phyloP scores from a whole-genome alignment of 1,284 basidiomycete species.

The Dichomitus squalens region DNA sequence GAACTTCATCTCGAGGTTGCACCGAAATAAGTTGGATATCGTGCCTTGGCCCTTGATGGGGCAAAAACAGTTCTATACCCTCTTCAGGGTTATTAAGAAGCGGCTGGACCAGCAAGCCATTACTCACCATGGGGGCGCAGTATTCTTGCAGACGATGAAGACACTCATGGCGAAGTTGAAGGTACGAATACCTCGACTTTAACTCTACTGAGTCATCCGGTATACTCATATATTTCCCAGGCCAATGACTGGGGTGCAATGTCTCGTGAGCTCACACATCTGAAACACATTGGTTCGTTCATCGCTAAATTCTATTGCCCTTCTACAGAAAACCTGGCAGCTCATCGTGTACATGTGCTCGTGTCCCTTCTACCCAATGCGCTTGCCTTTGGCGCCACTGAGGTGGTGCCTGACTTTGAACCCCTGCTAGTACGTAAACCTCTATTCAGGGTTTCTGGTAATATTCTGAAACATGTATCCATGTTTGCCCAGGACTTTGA shows the following conservation, averaged over 20 bases:
- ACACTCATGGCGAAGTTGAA: slow-evolving; percentile 70
- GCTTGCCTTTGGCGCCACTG: slow-evolving; percentile 47
- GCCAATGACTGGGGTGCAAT: slow-evolving; percentile 66
- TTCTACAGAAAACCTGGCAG: slow-evolving; percentile 53
- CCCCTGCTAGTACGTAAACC: slow-evolving; percentile 46
- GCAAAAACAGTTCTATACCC: slow-evolving; percentile 56
- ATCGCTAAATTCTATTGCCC: background rate
- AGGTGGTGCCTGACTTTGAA: slow-evolving; percentile 47
- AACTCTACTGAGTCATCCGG: background rate
- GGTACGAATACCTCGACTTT: slow-evolving; percentile 33
- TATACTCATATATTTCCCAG: slow-evolving; percentile 32
- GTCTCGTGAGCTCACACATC: slow-evolving; percentile 46
- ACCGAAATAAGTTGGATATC: slow-evolving; percentile 55
- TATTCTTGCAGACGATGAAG: slow-evolving; percentile 60
- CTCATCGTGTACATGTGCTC: slow-evolving; percentile 52
- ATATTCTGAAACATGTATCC: too few species aligned
- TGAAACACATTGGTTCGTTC: background rate
- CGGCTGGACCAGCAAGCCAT: slow-evolving; percentile 48
- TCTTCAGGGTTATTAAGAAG: slow-evolving; percentile 50
- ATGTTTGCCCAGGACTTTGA: slow-evolving; percentile 48
- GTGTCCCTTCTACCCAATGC: slow-evolving; percentile 45
- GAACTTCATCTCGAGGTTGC: slow-evolving; percentile 61
- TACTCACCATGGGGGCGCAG: slow-evolving; percentile 52
- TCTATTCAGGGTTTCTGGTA: too few species aligned
- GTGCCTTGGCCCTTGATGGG: slow-evolving; percentile 71